These are phyloP conservation scores for Neostapfia colusana DNA, from an alignment of 176 grass and related monocot species.

Conservation along the genomic window DNA sequence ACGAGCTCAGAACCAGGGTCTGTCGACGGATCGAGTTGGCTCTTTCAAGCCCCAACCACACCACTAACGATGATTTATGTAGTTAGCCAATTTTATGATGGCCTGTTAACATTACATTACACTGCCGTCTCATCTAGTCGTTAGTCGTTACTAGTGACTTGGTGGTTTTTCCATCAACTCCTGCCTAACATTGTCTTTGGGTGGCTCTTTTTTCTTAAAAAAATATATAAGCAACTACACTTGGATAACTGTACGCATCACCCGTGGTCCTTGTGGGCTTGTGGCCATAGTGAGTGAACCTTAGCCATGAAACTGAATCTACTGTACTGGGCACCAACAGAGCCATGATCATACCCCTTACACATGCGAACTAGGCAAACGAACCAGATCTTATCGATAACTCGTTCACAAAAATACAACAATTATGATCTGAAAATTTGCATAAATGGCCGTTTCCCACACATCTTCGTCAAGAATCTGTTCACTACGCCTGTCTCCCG, in stretches of 20 bases:
- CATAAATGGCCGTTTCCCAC: not conserved
- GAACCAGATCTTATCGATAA: not conserved
- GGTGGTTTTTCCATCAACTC: constrained; percentile 30
- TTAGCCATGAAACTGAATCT: not conserved
- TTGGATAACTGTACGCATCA: not conserved
- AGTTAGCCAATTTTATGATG: constrained; percentile 12
- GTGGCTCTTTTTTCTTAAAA: not conserved
- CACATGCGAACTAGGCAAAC: not conserved
- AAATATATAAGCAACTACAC: no score
- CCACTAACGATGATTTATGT: constrained; percentile 1
- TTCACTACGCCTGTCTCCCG: constrained; percentile 24
- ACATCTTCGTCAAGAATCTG: constrained; percentile 51
- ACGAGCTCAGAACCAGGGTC: not conserved
- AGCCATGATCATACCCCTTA: not conserved
- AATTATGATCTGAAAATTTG: not conserved
- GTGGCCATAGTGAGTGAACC: not conserved
- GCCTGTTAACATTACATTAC: not conserved
- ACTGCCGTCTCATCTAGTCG: constrained; percentile 15
- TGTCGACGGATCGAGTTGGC: not conserved
- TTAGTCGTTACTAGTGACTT: not conserved
- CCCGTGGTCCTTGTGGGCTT: no score
- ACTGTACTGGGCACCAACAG: not conserved
- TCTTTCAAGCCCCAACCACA: constrained; percentile 18
- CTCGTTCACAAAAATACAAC: not conserved
- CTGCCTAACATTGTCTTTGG: not conserved